Percentiles rank a stretch among this genome's conserved stretches.
Evolutionary conservation across 176 grass and related monocot species (phyloP).

Genomic region (Juncus effusus): DNA sequence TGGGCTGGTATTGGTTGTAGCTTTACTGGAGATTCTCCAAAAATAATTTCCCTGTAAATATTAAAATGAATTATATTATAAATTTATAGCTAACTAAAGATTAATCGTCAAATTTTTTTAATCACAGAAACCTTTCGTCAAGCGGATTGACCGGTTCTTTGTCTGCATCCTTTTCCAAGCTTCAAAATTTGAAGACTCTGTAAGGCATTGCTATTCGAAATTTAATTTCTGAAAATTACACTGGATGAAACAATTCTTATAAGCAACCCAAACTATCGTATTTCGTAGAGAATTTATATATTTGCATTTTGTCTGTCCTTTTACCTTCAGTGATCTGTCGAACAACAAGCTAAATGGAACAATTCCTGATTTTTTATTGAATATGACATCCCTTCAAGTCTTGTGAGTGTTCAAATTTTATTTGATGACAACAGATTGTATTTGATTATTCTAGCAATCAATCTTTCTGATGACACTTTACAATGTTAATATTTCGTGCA

Average conservation of each 20-base stretch:
- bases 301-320: neutral
- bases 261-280: too few relatives aligned
- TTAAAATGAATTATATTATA: too few relatives aligned
- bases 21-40: neutral
- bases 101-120: neutral
- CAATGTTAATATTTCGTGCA: neutral
- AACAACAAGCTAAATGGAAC: constrained; percentile 23
- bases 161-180: constrained; percentile 14
- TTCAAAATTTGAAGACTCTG: constrained; percentile 15
- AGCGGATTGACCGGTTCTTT: constrained; percentile 5
- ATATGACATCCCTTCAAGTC: constrained; percentile 9
- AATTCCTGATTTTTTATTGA: constrained; percentile 23
- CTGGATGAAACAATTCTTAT: neutral
- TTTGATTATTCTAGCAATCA: too few relatives aligned
- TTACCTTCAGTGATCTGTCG: constrained; percentile 11
- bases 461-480: too few relatives aligned
- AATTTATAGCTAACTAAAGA: too few relatives aligned
- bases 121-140: constrained; percentile 1
- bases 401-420: neutral
- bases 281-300: neutral
- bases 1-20: constrained; percentile 18
- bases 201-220: neutral
- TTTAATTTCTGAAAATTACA: neutral
- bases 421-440: constrained; percentile 1
- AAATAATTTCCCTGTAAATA: neutral